Evolutionary conservation across 2,329 filamentous ascomycete genomes (phyloP).

Genomic region (Dissoconium aciculare): DNA sequence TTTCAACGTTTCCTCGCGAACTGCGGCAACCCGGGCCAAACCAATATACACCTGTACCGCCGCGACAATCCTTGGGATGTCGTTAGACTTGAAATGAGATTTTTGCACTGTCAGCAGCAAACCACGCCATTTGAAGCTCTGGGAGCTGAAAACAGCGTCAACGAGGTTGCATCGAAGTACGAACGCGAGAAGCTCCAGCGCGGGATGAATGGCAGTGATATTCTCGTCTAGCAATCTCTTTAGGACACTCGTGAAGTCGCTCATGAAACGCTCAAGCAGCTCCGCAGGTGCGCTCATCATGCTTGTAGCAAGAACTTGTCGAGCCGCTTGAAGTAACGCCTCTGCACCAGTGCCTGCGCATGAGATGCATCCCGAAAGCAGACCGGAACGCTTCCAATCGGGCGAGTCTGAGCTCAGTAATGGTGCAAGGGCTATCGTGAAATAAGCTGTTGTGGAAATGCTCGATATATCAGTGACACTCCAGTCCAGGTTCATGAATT

Average conservation of each 20-base stretch:
- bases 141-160: conserved; percentile 22
- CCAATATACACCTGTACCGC: conserved; percentile 67
- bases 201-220: conserved; percentile 32
- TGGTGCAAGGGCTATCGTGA: background rate
- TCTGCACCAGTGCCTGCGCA: conserved; percentile 69
- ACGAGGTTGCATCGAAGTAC: conserved; percentile 38
- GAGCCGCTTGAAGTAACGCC: conserved; percentile 53
- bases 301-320: conserved; percentile 44
- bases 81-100: conserved; percentile 68
- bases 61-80: conserved; percentile 66
- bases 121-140: conserved; percentile 45
- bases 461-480: conserved; percentile 10
- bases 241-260: conserved; percentile 13
- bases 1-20: conserved; percentile 43
- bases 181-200: conserved; percentile 63
- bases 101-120: conserved; percentile 61
- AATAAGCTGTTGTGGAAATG: too few relatives aligned
- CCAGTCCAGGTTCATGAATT: conserved; percentile 2
- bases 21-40: conserved; percentile 40
- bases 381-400: conserved; percentile 25
- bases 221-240: conserved; percentile 8
- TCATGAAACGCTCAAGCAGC: conserved; percentile 10
- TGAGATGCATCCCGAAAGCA: conserved; percentile 54
- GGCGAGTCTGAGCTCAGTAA: too few relatives aligned
- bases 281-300: conserved; percentile 13